phyloP scores from a whole-genome alignment of 2,329 filamentous ascomycete species.

The Phialophora chinensis region DNA sequence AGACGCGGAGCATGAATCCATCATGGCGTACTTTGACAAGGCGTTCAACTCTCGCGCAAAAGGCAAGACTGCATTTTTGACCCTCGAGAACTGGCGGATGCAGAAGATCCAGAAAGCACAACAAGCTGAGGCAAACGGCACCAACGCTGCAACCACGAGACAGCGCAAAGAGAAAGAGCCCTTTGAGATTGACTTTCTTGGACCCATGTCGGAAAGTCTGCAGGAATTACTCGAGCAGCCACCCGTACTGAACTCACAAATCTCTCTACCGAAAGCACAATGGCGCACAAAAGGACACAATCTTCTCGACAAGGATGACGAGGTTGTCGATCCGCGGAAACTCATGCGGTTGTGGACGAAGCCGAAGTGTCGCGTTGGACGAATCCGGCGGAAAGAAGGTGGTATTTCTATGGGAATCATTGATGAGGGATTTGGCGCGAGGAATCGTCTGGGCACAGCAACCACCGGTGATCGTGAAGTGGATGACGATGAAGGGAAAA shows the following conservation, averaged over 20 bases:
- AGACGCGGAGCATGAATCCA: constrained; percentile 77
- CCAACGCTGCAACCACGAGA: constrained; percentile 50
- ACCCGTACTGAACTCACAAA: constrained; percentile 77
- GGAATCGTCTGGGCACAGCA: constrained; percentile 60
- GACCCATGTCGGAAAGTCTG: constrained; percentile 72
- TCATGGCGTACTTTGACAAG: constrained; percentile 97
- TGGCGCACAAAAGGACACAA: constrained; percentile 95
- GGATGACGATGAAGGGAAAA: constrained; percentile 60
- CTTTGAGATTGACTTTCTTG: constrained; percentile 89
- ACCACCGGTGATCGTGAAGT: constrained; percentile 19
- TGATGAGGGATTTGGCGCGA: constrained; percentile 95
- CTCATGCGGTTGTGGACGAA: constrained; percentile 91
- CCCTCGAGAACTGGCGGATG: constrained; percentile 98
- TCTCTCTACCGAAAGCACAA: constrained; percentile 88
- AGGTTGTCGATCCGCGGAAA: constrained; percentile 95
- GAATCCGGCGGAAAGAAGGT: constrained; percentile 55
- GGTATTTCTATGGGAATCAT: constrained; percentile 71
- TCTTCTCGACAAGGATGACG: constrained; percentile 86
- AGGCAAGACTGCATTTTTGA: constrained; percentile 83
- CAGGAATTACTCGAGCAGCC: constrained; percentile 81
- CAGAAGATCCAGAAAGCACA: constrained; percentile 80
- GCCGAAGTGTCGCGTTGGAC: constrained; percentile 82
- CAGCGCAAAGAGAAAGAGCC: constrained; percentile 93
- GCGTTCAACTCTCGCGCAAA: constrained; percentile 67
- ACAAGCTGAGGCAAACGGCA: constrained; percentile 48